Evolutionary conservation across 2,329 filamentous ascomycete species (phyloP), one percentile per base, ranked within the genome.

Genomic region (Colletotrichum spaethianum): DNA sequence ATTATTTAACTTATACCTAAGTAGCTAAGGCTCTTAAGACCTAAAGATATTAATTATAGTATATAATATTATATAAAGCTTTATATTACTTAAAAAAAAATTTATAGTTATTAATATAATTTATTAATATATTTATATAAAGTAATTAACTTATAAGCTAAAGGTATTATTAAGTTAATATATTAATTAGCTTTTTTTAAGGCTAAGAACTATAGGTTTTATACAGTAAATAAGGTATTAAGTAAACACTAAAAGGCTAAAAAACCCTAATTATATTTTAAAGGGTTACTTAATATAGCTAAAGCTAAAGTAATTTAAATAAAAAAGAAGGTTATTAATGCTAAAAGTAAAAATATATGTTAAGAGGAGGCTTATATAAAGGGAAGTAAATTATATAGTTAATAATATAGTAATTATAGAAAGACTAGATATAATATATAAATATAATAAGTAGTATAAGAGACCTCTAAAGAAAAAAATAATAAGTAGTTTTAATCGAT

Each of bases 401-500:
- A 31, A 8, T 61, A 61, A 61, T 46, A 31, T 46, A 46, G 31
- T 61, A 61, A 33, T 61, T 61, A 33, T 18, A 61, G 16, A 44
- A 61, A 46, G 18, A 9, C 33, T 61, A 31, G 8, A 46, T 33
- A 42, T 53, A 61, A 48, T 20, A 48, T 59, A 62, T 33, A 33
- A 63, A 50, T n/a, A 3, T 69, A 56, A 48, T 46, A 46, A 36
- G 23, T 56, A 38, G 31, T 59, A 53, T 23, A 68, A 2, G 4
- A 68, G n/a, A 61, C 7, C 16, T 31, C 4, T 46, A 61, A 61
- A 20, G 2, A 48, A 61, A 20, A 61, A 23, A 3, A 0, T 46
- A 48, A 46, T n/a, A 31, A 33, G 14, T 48, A 46, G 31, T 46
- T 61, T 48, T 61, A 61, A 61, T 61, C 48, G 48, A 44, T 61